phyloP scores from a whole-genome alignment of 2,329 filamentous ascomycete genomes.

The Zalaria obscura region DNA sequence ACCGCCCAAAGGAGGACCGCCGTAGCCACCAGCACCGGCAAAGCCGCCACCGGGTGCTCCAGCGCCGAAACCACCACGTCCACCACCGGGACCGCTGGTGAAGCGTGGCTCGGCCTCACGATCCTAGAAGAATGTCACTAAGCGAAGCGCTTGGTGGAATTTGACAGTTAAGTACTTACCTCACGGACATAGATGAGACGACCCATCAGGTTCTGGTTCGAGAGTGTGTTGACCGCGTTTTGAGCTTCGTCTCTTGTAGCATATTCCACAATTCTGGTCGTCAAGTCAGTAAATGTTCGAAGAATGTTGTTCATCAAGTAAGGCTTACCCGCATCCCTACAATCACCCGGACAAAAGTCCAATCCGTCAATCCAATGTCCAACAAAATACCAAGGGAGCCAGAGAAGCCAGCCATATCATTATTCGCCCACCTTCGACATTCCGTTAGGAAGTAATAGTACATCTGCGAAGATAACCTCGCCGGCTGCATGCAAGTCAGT shows the following conservation, averaged over 20 bases:
- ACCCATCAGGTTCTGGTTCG: slow-evolving; percentile 98
- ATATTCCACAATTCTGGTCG: slow-evolving; percentile 95
- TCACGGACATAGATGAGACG: slow-evolving; percentile 97
- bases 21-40: slow-evolving; percentile 36
- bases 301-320: not conserved
- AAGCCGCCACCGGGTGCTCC: slow-evolving; percentile 24
- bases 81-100: slow-evolving; percentile 47
- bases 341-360: slow-evolving; percentile 74
- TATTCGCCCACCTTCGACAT: slow-evolving; percentile 99
- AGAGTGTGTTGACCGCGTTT: slow-evolving; percentile 90
- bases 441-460: slow-evolving; percentile 98
- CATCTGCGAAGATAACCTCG: slow-evolving; percentile 98
- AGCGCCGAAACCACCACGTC: slow-evolving; percentile 38
- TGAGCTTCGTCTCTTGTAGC: slow-evolving; percentile 98
- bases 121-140: slow-evolving; percentile 44
- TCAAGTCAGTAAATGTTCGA: slow-evolving; percentile 17
- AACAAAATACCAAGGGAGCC: slow-evolving; percentile 46
- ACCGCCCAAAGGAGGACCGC: slow-evolving; percentile 25
- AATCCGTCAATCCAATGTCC: slow-evolving; percentile 98
- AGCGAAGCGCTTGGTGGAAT: slow-evolving; percentile 2
- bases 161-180: slow-evolving; percentile 37
- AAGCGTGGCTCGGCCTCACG: slow-evolving; percentile 97
- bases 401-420: slow-evolving; percentile 64
- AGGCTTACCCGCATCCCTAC: slow-evolving; percentile 99
- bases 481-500: slow-evolving; percentile 52